phyloP scores from a whole-genome alignment of 2,329 filamentous ascomycete genomes.

The Cercospora janseana region DNA sequence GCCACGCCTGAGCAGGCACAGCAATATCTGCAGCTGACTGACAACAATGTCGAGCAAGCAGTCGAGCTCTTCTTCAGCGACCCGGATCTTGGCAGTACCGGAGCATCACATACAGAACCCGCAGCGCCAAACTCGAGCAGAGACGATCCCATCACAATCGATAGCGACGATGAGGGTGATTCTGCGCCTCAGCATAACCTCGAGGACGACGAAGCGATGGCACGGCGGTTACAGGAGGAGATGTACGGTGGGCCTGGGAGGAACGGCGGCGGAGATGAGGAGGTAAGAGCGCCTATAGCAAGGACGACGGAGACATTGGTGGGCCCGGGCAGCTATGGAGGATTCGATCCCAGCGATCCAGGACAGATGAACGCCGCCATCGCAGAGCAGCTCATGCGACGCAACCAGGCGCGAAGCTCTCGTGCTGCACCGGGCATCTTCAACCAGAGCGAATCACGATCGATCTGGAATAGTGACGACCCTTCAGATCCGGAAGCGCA shows the following conservation, averaged over 20 bases:
- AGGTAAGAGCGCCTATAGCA: conserved; percentile 83
- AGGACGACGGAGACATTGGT: conserved; percentile 89
- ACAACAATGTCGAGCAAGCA: conserved; percentile 78
- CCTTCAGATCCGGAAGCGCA: conserved; percentile 51
- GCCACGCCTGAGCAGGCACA: conserved; percentile 70
- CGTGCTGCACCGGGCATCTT: conserved; percentile 57
- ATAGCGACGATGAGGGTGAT: conserved; percentile 59
- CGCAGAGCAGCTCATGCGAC: conserved; percentile 58
- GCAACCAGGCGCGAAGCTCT: conserved; percentile 18
- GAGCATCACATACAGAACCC: conserved; percentile 35
- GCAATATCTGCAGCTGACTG: conserved; percentile 81
- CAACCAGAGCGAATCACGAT: conserved; percentile 59
- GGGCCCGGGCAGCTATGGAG: conserved; percentile 48
- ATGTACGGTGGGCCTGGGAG: conserved; percentile 63
- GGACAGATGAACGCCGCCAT: conserved; percentile 61
- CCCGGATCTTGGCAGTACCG: conserved; percentile 51
- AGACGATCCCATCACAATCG: conserved; percentile 67
- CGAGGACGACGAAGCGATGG: conserved; percentile 93
- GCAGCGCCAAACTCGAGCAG: conserved; percentile 37
- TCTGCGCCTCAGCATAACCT: conserved; percentile 29
- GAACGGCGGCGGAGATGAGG: conserved; percentile 53
- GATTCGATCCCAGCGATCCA: conserved; percentile 43
- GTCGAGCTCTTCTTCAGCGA: conserved; percentile 89
- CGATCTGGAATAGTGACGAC: conserved; percentile 58
- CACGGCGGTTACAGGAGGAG: conserved; percentile 85